These are phyloP conservation scores for Zymoseptoria ardabiliae DNA, from an alignment of 2,329 filamentous ascomycete genomes.

Conservation along the genomic window DNA sequence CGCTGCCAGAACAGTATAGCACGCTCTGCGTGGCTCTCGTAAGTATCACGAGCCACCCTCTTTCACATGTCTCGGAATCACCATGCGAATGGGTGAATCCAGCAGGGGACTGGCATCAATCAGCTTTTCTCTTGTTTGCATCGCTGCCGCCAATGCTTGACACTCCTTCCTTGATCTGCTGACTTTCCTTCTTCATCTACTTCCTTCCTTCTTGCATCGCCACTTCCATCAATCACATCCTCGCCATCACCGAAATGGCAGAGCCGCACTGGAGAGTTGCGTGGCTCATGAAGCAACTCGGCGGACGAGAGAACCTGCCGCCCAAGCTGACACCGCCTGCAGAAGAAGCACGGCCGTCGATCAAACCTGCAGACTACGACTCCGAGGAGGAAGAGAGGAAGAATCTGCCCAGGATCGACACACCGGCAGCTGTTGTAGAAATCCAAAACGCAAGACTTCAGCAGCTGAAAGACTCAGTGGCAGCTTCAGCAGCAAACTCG, in stretches of 20 bases:
- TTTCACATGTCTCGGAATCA: not conserved
- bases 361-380: slow-evolving; percentile 1
- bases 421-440: not conserved
- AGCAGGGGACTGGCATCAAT: not conserved
- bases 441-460: not conserved
- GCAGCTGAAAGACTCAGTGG: not conserved
- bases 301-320: slow-evolving; percentile 14
- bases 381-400: slow-evolving; percentile 8
- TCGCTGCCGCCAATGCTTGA: not conserved
- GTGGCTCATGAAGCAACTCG: slow-evolving; percentile 10
- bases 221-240: not conserved
- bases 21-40: not conserved
- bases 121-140: not conserved
- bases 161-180: not conserved
- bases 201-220: not conserved
- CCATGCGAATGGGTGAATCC: not conserved
- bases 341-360: not conserved
- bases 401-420: slow-evolving; percentile 1
- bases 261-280: not conserved
- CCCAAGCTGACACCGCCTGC: slow-evolving; percentile 6
- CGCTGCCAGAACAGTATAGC: not conserved
- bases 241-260: not conserved
- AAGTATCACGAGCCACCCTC: not conserved
- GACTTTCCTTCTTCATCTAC: not conserved
- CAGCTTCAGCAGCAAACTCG: not conserved